Evolutionary conservation across 2,329 filamentous ascomycete species (phyloP), one percentile per base, ranked within the genome.

Genomic region (Fusarium compactum): DNA sequence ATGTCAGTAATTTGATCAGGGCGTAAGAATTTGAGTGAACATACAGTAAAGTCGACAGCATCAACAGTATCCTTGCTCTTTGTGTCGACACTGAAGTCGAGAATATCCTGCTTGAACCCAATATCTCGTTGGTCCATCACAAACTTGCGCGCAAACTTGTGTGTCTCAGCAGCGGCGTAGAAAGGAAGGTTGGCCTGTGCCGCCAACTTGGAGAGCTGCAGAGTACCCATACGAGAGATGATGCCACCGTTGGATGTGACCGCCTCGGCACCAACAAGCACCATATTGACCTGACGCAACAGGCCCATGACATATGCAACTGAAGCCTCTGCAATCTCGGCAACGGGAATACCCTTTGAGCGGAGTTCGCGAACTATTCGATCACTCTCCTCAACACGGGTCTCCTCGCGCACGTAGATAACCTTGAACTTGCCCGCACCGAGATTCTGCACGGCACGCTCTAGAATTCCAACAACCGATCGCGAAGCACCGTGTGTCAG

Each of bases 241-340:
- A 98, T 92, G 40, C 95, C 95, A 52, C 96, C 96, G 77, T 97
- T 97, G 77, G 97, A 93, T 22, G 97, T 93, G 18, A 98, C 94
- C 43, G 94, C 95, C 80, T 98, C 95, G 82, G 89, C 87, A 48
- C 90, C 90, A 12, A 91, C 87, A 53, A 92, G 84, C 10, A 91
- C 85, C 75, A 89, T 82, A 76, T 94, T 89, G 16, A 96, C 91
- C 69, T 83, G 81, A n/a, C 80, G 76, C 62, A 82, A 69, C 55
- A 82, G 65, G 14, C 78, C 80, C 80, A 98, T 88, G 44, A 92
- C 90, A 78, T 97, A 95, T 34, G 93, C 94, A 11, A 98, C 93
- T 2, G 91, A 92, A 7, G 80, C 77, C 62, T 80, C 78, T n/a
- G 80, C 76, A 25, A 84, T 82, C 75, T 84, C 82, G 16, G 95